phyloP scores from a whole-genome alignment of 106 monocot genomes.

The Dendrobium officinale region DNA sequence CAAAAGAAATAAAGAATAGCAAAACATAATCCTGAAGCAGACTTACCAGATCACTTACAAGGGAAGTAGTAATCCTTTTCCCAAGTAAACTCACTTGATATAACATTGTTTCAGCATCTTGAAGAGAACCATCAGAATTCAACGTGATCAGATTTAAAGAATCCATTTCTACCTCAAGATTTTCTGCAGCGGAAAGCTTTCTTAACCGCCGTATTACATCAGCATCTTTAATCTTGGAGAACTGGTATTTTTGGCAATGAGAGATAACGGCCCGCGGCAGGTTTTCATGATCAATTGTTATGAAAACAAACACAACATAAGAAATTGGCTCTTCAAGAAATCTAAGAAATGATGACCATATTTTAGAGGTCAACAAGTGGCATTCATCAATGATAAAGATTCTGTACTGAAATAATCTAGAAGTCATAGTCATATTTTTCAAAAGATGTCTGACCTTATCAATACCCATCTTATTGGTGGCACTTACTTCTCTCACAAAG shows the following conservation, averaged over 20 bases:
- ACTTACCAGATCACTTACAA: constrained; percentile 68
- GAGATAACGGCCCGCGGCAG: constrained; percentile 51
- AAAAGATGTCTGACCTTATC: constrained; percentile 32
- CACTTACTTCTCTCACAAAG: constrained; percentile 42
- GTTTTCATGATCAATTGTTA: constrained; percentile 50
- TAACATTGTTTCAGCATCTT: constrained; percentile 69
- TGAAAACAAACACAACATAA: constrained; percentile 51
- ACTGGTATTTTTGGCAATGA: constrained; percentile 56
- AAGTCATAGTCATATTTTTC: constrained; percentile 26
- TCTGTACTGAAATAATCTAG: constrained; percentile 25
- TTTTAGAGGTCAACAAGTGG: constrained; percentile 49
- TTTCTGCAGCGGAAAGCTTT: constrained; percentile 44
- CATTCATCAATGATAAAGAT: constrained; percentile 60
- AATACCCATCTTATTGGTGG: constrained; percentile 36
- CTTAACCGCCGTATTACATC: constrained; percentile 44
- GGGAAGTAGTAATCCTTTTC: constrained; percentile 49
- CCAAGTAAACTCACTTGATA: constrained; percentile 58
- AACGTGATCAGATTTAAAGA: constrained; percentile 58
- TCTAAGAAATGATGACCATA: constrained; percentile 50
- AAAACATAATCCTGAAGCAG: background rate
- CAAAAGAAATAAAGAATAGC: background rate
- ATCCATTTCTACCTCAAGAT: constrained; percentile 50
- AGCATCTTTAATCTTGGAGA: constrained; percentile 60
- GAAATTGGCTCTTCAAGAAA: constrained; percentile 52
- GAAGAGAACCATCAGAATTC: constrained; percentile 67